These are phyloP conservation scores for Mycena amicta DNA, from an alignment of 768 basidiomycete genomes.

Conservation along the genomic window DNA sequence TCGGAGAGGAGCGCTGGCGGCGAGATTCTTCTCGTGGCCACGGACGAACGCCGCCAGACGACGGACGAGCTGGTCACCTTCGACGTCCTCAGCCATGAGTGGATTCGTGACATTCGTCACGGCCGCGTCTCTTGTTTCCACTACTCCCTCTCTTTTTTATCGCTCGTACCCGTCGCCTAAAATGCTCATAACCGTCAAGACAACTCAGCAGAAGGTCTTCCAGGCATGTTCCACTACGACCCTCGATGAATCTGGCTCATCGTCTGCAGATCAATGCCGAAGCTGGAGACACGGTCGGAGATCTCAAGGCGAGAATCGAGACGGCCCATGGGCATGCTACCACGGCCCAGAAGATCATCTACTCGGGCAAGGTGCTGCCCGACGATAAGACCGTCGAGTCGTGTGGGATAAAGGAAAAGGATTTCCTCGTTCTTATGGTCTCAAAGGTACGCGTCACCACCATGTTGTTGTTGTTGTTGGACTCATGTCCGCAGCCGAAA, in stretches of 20 bases:
- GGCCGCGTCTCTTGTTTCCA: constrained; percentile 8
- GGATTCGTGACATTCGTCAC: not conserved
- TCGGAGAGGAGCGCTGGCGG: constrained; percentile 53
- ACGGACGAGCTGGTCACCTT: constrained; percentile 77
- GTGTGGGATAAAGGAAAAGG: constrained; percentile 95
- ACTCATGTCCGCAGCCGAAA: constrained; percentile 50
- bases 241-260: not conserved
- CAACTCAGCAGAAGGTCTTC: constrained; percentile 91
- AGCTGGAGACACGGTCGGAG: constrained; percentile 68
- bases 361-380: constrained; percentile 88
- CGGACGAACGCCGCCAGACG: constrained; percentile 72
- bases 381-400: constrained; percentile 89
- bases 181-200: constrained; percentile 95
- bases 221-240: constrained; percentile 46
- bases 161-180: too few species aligned
- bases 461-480: not conserved
- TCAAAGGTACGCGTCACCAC: constrained; percentile 69
- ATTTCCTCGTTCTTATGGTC: constrained; percentile 99
- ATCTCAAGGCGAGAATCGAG: constrained; percentile 83
- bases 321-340: constrained; percentile 73
- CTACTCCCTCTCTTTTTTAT: constrained; percentile 27
- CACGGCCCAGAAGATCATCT: constrained; percentile 89
- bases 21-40: constrained; percentile 71
- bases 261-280: constrained; percentile 73
- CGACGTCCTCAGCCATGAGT: constrained; percentile 43